Percentiles rank a stretch among this genome's conserved stretches.
Conservation (phyloP, 169 alveolate genomes). For the Cyclospora cayetanensis region DNA sequence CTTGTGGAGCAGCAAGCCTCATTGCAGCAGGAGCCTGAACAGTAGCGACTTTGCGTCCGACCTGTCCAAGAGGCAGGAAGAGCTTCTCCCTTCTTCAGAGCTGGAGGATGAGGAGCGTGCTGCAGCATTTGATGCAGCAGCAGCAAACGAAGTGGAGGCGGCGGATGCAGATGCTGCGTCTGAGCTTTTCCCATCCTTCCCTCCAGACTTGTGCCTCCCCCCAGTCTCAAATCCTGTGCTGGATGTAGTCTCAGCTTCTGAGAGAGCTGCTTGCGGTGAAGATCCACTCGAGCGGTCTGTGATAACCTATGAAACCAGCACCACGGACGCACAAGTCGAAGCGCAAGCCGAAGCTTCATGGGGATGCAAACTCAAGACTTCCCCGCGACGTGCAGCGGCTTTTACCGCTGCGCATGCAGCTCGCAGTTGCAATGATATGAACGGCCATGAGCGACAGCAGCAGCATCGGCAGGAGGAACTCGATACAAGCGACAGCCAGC, state of each 20-base stretch:
- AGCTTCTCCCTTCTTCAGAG: not conserved
- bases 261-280: not conserved
- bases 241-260: not conserved
- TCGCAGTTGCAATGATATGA: not conserved
- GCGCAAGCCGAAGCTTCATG: not conserved
- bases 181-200: slow-evolving; percentile 42
- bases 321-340: slow-evolving; percentile 23
- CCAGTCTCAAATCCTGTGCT: not conserved
- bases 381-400: too few species aligned
- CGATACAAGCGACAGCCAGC: slow-evolving; percentile 34
- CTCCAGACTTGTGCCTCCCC: slow-evolving; percentile 22
- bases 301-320: slow-evolving; percentile 33
- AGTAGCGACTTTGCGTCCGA: not conserved
- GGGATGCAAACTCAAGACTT: slow-evolving; percentile 17
- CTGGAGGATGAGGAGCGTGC: slow-evolving; percentile 44
- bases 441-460: slow-evolving; percentile 30
- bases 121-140: slow-evolving; percentile 51
- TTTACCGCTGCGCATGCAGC: not conserved
- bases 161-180: not conserved
- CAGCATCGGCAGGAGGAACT: slow-evolving; percentile 40
- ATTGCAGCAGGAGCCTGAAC: not conserved
- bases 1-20: not conserved
- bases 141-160: not conserved
- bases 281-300: slow-evolving; percentile 43
- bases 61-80: not conserved